Conservation (phyloP, 176 grass and related monocot species). For the Avena sativa region DNA sequence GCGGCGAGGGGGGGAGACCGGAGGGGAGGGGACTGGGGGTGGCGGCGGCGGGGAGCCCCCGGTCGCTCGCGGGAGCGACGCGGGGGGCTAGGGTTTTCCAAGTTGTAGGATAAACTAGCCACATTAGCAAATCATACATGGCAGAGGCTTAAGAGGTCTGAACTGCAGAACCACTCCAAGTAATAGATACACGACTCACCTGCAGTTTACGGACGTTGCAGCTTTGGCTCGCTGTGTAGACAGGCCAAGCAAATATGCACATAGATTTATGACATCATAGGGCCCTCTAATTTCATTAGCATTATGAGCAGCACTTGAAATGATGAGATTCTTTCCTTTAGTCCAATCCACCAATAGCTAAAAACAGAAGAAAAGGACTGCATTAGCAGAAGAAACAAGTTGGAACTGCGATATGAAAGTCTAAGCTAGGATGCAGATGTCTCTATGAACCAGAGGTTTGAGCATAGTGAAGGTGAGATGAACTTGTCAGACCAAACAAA, state of each 20-base stretch:
- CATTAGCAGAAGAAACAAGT: conserved; percentile 21
- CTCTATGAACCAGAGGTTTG: neutral
- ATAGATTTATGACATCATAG: conserved; percentile 75
- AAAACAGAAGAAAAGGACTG: conserved; percentile 19
- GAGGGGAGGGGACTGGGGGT: too few species aligned
- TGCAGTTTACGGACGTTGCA: conserved; percentile 69
- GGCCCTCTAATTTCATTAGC: conserved; percentile 78
- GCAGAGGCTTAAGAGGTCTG: neutral
- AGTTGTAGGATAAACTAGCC: neutral
- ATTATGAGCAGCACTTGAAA: conserved; percentile 75
- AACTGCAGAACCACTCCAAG: neutral
- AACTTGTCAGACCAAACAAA: too few species aligned
- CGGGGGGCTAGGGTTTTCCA: too few species aligned
- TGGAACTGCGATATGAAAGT: neutral
- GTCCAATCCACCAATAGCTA: conserved; percentile 84
- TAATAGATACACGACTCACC: conserved; percentile 44
- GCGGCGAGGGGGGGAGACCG: too few species aligned
- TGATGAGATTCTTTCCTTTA: conserved; percentile 83
- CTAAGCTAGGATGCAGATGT: conserved; percentile 14
- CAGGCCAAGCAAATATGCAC: conserved; percentile 72
- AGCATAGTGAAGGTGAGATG: neutral
- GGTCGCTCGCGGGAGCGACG: too few species aligned
- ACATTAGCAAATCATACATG: neutral
- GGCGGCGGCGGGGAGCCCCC: too few species aligned
- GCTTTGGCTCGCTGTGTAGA: conserved; percentile 77